A percentile compares a stretch with the other conserved stretches of the same genome.
Evolutionary conservation across 202 grass and related monocot genomes (phyloP).

Genomic region (Cymbopogon flexuosus): DNA sequence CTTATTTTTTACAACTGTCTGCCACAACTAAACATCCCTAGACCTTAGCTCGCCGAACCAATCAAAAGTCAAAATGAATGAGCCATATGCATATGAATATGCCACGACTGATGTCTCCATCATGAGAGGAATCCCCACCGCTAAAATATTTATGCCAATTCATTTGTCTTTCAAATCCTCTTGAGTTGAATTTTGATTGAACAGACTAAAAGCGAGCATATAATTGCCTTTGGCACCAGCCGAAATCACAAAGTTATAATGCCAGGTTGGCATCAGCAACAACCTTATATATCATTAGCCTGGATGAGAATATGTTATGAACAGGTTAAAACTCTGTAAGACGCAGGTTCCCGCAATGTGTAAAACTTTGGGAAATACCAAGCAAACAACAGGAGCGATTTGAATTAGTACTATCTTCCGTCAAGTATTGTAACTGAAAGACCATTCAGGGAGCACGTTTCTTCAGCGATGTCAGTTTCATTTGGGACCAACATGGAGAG

Average conservation of each 20-base stretch:
- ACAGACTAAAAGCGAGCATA: neutral
- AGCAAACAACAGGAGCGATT: neutral
- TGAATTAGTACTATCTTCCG: slow-evolving; percentile 36
- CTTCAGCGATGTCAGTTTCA: neutral
- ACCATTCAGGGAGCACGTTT: slow-evolving; percentile 31
- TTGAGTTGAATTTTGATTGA: neutral
- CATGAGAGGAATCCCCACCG: too few species aligned
- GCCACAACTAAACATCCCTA: neutral
- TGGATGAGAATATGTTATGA: neutral
- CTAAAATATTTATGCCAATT: neutral
- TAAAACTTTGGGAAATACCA: too few species aligned
- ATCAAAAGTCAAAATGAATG: neutral
- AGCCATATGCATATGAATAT: neutral
- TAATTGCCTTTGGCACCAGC: neutral
- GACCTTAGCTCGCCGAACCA: neutral
- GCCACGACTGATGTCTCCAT: neutral
- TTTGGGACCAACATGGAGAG: slow-evolving; percentile 12
- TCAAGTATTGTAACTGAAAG: slow-evolving; percentile 37
- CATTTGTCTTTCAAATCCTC: neutral
- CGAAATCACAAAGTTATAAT: neutral
- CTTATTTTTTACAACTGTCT: neutral
- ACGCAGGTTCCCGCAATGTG: neutral
- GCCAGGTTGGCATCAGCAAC: neutral
- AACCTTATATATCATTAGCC: neutral
- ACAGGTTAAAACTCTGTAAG: neutral